Percentiles rank a stretch among this genome's conserved stretches.
Conservation (phyloP, 1,284 basidiomycete species). For the Pulveroboletus sp. region DNA sequence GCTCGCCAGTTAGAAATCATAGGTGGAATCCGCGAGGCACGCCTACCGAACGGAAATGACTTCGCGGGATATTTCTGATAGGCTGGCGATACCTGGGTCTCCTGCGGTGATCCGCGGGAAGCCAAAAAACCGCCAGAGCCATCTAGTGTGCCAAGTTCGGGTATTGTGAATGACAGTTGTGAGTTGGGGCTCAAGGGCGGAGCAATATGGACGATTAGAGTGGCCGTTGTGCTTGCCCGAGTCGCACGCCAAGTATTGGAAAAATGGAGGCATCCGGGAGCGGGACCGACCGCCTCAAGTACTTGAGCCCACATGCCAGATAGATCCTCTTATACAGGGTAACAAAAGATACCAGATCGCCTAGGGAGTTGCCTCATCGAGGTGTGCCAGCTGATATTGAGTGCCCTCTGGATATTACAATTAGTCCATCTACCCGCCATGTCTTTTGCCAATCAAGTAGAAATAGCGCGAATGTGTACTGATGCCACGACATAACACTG, state of each 20-base stretch:
- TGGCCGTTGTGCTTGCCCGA: neutral
- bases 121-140: neutral
- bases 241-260: neutral
- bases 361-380: neutral
- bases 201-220: neutral
- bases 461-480: constrained; percentile 14
- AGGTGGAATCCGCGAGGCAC: neutral
- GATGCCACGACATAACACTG: constrained; percentile 7
- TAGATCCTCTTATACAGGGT: neutral
- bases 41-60: neutral
- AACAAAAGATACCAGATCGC: neutral
- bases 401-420: constrained; percentile 23
- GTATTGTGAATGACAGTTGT: neutral
- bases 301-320: neutral
- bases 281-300: neutral
- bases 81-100: neutral
- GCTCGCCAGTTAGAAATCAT: no score
- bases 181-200: neutral
- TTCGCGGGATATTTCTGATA: neutral
- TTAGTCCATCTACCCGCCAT: constrained; percentile 16
- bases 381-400: constrained; percentile 5
- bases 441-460: constrained; percentile 14
- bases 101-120: neutral
- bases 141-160: neutral
- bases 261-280: neutral